Evolutionary conservation across 2,329 filamentous ascomycete species (phyloP).

Genomic region (Colletotrichum eleusines): DNA sequence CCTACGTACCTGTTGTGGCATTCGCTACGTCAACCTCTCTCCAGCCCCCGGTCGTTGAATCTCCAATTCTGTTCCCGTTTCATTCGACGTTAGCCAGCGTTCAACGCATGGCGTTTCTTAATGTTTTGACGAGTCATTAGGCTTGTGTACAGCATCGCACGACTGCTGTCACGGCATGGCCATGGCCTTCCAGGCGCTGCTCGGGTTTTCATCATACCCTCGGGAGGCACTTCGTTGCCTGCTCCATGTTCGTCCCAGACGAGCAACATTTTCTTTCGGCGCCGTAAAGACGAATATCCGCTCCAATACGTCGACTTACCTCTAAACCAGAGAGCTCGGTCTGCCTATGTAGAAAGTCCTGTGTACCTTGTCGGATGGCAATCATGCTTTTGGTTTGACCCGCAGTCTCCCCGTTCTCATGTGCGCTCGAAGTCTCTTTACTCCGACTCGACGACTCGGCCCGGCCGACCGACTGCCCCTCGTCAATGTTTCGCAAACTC

Average conservation of each 20-base stretch:
- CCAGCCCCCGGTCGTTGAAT: slow-evolving; percentile 11
- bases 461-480: slow-evolving; percentile 1
- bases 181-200: background rate
- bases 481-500: slow-evolving; percentile 27
- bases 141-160: slow-evolving; percentile 1
- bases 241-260: background rate
- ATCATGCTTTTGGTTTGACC: background rate
- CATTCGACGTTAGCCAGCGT: slow-evolving; percentile 24
- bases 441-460: background rate
- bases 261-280: background rate
- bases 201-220: background rate
- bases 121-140: slow-evolving; percentile 28
- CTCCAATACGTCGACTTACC: background rate
- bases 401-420: background rate
- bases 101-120: slow-evolving; percentile 23
- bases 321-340: slow-evolving; percentile 5
- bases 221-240: background rate
- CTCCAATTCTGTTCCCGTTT: slow-evolving; percentile 10
- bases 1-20: slow-evolving; percentile 33
- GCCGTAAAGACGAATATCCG: background rate
- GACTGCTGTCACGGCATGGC: background rate
- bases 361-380: background rate
- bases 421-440: slow-evolving; percentile 12
- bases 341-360: slow-evolving; percentile 7
- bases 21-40: slow-evolving; percentile 31